A percentile compares a stretch with the other conserved stretches of the same genome.
These are phyloP conservation scores for Colletotrichum australisinense DNA, from an alignment of 2,329 filamentous ascomycete genomes.

Conservation along the genomic window DNA sequence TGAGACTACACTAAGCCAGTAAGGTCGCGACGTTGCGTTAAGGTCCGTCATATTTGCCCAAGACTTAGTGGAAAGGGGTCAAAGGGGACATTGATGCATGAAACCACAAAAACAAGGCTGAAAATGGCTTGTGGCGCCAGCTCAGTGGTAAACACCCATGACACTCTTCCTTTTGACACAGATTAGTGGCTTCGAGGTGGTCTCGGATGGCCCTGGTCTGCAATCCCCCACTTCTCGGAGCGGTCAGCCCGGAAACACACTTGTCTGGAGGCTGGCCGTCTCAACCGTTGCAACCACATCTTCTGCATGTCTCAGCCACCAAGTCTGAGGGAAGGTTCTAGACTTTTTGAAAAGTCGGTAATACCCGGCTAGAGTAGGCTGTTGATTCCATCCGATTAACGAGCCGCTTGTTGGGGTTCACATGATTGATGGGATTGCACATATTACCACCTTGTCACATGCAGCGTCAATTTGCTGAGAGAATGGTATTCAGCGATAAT, in stretches of 20 bases:
- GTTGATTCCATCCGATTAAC: neutral
- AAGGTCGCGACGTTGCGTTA: neutral
- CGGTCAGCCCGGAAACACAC: neutral
- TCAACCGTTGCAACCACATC: neutral
- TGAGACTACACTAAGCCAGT: too few relatives aligned
- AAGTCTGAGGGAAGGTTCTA: neutral
- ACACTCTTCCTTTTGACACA: too few relatives aligned
- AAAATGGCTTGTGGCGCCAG: neutral
- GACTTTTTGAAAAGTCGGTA: neutral
- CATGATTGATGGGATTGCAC: neutral
- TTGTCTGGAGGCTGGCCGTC: neutral
- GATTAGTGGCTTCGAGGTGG: too few relatives aligned
- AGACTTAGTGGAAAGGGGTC: neutral
- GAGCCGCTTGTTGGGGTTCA: too few relatives aligned
- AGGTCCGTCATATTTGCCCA: neutral
- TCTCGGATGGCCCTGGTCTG: too few relatives aligned
- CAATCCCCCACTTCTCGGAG: neutral
- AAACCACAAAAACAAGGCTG: neutral
- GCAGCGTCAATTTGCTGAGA: neutral
- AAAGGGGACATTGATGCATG: neutral
- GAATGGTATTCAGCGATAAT: neutral
- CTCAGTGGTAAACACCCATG: neutral
- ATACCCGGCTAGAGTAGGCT: neutral
- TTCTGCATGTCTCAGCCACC: neutral
- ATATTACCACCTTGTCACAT: neutral